phyloP scores from a whole-genome alignment of 2,329 filamentous ascomycete genomes.

The Epichloe typhina region DNA sequence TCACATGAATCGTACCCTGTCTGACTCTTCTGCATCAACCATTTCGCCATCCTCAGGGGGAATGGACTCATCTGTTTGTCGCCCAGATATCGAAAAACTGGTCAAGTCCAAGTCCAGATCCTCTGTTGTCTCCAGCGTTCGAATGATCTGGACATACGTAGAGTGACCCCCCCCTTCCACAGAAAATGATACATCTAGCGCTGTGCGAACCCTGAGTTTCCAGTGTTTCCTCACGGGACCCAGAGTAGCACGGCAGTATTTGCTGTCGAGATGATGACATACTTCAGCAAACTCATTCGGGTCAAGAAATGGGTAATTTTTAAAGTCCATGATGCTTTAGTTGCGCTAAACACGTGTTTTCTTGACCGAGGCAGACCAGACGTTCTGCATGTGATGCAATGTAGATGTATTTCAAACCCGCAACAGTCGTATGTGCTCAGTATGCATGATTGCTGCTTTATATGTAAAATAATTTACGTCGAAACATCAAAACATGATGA shows the following conservation, averaged over 20 bases:
- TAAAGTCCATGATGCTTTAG: slow-evolving; percentile 24
- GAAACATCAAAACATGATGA: too few species aligned
- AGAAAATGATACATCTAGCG: slow-evolving; percentile 32
- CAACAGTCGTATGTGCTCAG: too few species aligned
- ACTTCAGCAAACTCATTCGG: slow-evolving; percentile 50
- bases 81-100: slow-evolving; percentile 29
- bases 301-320: slow-evolving; percentile 48
- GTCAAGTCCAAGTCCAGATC: slow-evolving; percentile 34
- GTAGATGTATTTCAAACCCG: too few species aligned
- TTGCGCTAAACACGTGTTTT: too few species aligned
- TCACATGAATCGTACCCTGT: slow-evolving; percentile 28
- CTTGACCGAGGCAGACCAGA: too few species aligned
- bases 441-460: too few species aligned
- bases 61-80: slow-evolving; percentile 8
- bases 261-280: slow-evolving; percentile 48
- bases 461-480: too few species aligned
- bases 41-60: slow-evolving; percentile 30
- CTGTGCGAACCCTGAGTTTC: slow-evolving; percentile 39
- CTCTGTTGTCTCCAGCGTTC: slow-evolving; percentile 33
- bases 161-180: slow-evolving; percentile 27
- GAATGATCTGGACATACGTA: slow-evolving; percentile 44
- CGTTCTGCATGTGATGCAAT: too few species aligned
- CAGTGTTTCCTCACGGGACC: slow-evolving; percentile 40
- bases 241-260: slow-evolving; percentile 44
- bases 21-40: slow-evolving; percentile 37